Percentiles rank a stretch among this genome's conserved stretches.
phyloP scores from a whole-genome alignment of 164 flowering plant genomes.

The Brasenia schreberi region DNA sequence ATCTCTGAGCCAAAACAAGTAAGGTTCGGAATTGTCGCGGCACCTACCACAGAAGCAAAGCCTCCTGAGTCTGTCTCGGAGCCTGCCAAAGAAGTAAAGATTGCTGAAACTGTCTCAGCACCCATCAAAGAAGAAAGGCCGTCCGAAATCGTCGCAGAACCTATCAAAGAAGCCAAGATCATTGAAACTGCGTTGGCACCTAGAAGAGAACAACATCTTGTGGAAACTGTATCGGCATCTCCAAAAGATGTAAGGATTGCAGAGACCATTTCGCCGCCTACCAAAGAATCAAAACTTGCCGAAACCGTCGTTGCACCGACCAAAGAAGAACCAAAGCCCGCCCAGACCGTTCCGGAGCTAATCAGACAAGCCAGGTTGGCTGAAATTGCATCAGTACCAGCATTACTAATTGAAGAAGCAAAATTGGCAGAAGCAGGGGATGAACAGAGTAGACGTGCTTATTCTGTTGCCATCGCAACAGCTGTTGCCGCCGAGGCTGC shows the following conservation, averaged over 20 bases:
- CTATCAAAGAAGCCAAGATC: too few species aligned
- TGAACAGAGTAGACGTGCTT: slow-evolving; percentile 43
- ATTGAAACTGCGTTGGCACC: too few species aligned
- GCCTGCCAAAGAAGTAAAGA: not conserved
- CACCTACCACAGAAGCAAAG: not conserved
- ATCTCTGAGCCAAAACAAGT: too few species aligned
- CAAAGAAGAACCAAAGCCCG: not conserved
- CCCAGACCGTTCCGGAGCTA: not conserved
- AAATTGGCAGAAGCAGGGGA: not conserved
- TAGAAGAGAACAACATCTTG: too few species aligned
- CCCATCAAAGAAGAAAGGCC: not conserved
- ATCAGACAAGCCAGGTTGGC: not conserved
- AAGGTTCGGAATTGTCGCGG: not conserved
- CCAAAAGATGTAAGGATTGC: too few species aligned
- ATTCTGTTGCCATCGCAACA: slow-evolving; percentile 65
- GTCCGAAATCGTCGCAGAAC: too few species aligned
- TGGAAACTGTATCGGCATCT: too few species aligned
- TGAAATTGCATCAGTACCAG: not conserved
- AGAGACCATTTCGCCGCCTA: too few species aligned
- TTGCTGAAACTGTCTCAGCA: not conserved
- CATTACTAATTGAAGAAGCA: not conserved
- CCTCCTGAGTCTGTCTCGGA: not conserved
- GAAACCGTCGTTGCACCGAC: not conserved
- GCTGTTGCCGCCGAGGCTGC: slow-evolving; percentile 82
- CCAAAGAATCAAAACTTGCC: not conserved